phyloP scores from a whole-genome alignment of 2,329 filamentous ascomycete genomes.

The Thielaviopsis populi region DNA sequence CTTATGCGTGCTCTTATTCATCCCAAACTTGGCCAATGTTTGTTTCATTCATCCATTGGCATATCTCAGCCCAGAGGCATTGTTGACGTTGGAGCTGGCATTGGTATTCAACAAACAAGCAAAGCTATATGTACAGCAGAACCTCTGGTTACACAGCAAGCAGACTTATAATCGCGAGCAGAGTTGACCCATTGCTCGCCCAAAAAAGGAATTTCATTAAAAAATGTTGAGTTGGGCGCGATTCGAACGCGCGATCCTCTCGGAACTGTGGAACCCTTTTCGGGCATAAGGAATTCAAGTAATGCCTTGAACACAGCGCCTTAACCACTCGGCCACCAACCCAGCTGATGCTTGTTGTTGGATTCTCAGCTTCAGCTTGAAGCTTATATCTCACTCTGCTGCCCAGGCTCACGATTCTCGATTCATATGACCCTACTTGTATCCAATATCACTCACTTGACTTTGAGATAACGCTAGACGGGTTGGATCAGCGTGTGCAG shows the following conservation, averaged over 20 bases:
- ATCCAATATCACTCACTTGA: neutral
- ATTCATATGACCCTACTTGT: neutral
- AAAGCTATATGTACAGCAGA: neutral
- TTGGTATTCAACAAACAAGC: neutral
- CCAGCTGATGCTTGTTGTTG: slow-evolving; percentile 5
- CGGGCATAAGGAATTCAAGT: slow-evolving; percentile 16
- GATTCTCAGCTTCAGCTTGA: no score
- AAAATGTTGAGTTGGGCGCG: slow-evolving; percentile 16
- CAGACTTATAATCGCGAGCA: neutral
- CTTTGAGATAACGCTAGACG: neutral
- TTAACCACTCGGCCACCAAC: slow-evolving; percentile 16
- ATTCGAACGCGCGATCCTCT: slow-evolving; percentile 17
- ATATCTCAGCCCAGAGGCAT: no score
- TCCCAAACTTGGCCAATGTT: no score
- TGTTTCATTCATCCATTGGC: no score
- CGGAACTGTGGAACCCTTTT: slow-evolving; percentile 17
- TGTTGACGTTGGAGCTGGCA: neutral
- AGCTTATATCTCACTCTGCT: neutral
- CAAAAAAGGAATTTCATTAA: neutral
- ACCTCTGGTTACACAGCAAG: no score
- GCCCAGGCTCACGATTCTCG: neutral
- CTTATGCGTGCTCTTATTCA: no score
- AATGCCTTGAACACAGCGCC: slow-evolving; percentile 13
- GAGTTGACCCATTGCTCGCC: no score
- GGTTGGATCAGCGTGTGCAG: neutral